Percentiles rank a stretch among this genome's conserved stretches.
Evolutionary conservation across 148 eudicot genomes (phyloP).

Genomic region (Rheum nobile): DNA sequence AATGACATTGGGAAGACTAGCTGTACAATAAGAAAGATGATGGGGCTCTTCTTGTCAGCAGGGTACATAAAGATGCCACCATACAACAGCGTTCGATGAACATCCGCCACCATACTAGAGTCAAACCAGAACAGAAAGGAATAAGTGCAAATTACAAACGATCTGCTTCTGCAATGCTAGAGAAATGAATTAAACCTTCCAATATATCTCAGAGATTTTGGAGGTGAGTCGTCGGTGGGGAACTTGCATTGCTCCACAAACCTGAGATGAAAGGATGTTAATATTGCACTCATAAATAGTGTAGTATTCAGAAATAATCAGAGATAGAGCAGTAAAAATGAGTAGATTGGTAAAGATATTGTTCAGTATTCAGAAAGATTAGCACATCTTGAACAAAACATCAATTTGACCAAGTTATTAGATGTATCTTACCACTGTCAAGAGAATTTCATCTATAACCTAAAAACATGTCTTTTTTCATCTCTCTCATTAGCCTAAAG

Average conservation of each 20-base stretch:
- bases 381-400: no score
- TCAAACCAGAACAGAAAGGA: neutral
- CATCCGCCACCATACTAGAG: conserved; percentile 96
- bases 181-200: conserved; percentile 43
- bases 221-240: conserved; percentile 72
- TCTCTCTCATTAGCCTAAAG: no score
- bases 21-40: no score
- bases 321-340: neutral
- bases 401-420: no score
- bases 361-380: no score
- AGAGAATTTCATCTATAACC: no score
- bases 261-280: conserved; percentile 24
- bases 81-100: conserved; percentile 90
- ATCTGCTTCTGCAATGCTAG: no score
- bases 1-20: conserved; percentile 98
- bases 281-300: neutral
- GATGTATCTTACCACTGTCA: no score
- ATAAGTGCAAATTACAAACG: no score
- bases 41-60: conserved; percentile 93
- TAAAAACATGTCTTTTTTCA: no score
- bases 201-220: conserved; percentile 93
- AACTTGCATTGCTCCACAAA: conserved; percentile 91
- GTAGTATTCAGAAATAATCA: neutral
- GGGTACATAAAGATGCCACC: conserved; percentile 99
- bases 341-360: no score